Percentiles rank a stretch among this genome's conserved stretches.
Conservation (phyloP, 805 yeast genomes). For the Saccharomycopsis schoenii region DNA sequence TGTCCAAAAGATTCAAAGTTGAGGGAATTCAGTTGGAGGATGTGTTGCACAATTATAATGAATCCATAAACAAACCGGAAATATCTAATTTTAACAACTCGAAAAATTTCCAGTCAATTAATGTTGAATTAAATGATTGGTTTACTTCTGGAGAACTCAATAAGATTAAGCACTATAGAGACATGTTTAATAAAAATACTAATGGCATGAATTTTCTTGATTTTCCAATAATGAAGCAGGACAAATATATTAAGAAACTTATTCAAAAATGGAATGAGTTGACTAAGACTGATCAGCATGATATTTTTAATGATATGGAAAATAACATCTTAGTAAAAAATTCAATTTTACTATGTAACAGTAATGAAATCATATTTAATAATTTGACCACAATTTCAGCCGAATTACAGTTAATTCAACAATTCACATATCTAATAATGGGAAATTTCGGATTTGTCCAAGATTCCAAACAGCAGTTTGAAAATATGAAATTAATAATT, state of each 20-base stretch:
- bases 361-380: slow-evolving; percentile 14
- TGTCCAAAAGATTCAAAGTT: slow-evolving; percentile 5
- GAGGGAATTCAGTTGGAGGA: not conserved
- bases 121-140: slow-evolving; percentile 27
- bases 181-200: slow-evolving; percentile 3
- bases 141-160: slow-evolving; percentile 26
- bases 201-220: slow-evolving; percentile 2
- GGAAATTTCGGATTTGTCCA: slow-evolving; percentile 14
- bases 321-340: slow-evolving; percentile 6
- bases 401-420: slow-evolving; percentile 11
- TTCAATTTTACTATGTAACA: slow-evolving; percentile 10
- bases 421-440: slow-evolving; percentile 11
- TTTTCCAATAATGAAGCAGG: slow-evolving; percentile 7
- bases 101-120: slow-evolving; percentile 6
- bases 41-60: slow-evolving; percentile 4
- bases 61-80: slow-evolving; percentile 9
- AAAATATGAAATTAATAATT: slow-evolving; percentile 3
- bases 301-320: slow-evolving; percentile 1
- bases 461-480: slow-evolving; percentile 1
- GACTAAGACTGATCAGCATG: not conserved
- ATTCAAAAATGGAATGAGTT: slow-evolving; percentile 8
- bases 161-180: slow-evolving; percentile 7
- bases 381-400: slow-evolving; percentile 4
- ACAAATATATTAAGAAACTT: slow-evolving; percentile 4
- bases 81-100: slow-evolving; percentile 10